Percentiles rank a stretch among this genome's conserved stretches.
These are phyloP conservation scores for Geotrichum cucujoidarum DNA, from an alignment of 1,139 yeast genomes.

Conservation along the genomic window DNA sequence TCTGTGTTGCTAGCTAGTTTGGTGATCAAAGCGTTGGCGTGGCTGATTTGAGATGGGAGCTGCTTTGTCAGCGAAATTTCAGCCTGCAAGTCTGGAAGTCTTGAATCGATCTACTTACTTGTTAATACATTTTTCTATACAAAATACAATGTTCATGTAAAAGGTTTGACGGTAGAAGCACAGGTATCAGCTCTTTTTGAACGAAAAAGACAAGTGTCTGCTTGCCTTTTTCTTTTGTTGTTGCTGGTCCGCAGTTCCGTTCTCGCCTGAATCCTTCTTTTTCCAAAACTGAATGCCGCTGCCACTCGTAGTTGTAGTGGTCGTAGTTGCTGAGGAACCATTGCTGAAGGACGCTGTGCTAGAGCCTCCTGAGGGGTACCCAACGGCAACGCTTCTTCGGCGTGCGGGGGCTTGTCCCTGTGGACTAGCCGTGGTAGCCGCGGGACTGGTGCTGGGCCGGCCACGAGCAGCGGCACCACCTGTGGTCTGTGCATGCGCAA, in stretches of 20 bases:
- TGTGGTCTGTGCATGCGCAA: background rate
- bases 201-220: conserved; percentile 17
- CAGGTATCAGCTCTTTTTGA: conserved; percentile 2
- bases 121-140: no score
- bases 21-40: no score
- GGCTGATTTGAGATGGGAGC: no score
- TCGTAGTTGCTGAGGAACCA: background rate
- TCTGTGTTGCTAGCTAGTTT: no score
- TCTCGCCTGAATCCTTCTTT: conserved; percentile 3
- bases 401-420: background rate
- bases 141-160: background rate
- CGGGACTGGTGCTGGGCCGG: background rate
- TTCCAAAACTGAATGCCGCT: conserved; percentile 12
- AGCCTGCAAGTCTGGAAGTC: no score
- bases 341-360: background rate
- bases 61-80: no score
- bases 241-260: background rate
- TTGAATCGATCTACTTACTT: no score
- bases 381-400: background rate
- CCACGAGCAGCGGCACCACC: background rate
- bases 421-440: background rate
- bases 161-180: no score
- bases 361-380: background rate
- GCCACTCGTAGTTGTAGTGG: background rate
- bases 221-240: conserved; percentile 4